Percentiles rank a stretch among this genome's conserved stretches.
Evolutionary conservation across 352 stramenopile species (phyloP).

Genomic region (Blastocystis sp.): DNA sequence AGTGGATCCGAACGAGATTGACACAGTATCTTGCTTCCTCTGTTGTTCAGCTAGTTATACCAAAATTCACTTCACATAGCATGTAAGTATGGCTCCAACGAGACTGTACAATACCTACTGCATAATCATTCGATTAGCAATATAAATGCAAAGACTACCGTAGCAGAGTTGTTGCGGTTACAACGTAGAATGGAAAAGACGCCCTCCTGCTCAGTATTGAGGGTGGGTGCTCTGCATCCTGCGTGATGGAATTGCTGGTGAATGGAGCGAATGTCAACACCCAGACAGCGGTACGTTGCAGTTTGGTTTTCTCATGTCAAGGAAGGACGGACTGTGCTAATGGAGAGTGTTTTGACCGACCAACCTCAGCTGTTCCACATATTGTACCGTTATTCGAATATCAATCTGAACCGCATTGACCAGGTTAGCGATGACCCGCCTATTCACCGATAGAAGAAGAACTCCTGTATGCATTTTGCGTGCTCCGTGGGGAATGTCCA

Average conservation of each 20-base stretch:
- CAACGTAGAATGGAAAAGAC: neutral
- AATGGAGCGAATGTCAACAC: conserved; percentile 23
- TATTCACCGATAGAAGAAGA: neutral
- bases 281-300: neutral
- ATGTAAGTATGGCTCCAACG: neutral
- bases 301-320: neutral
- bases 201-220: conserved; percentile 32
- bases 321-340: conserved; percentile 1
- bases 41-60: neutral
- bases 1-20: neutral
- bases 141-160: conserved; percentile 13
- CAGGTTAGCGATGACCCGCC: neutral
- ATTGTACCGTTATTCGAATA: conserved; percentile 45
- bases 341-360: neutral
- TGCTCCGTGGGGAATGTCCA: neutral
- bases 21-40: neutral
- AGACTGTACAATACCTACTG: conserved; percentile 22
- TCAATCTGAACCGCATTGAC: conserved; percentile 47
- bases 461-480: conserved; percentile 10
- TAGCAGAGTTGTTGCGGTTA: neutral
- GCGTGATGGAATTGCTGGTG: neutral
- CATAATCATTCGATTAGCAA: conserved; percentile 7
- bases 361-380: conserved; percentile 15
- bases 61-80: neutral
- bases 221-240: neutral